Percentiles rank a stretch among this genome's conserved stretches.
phyloP scores from a whole-genome alignment of 306 rosid species.

The Vigna angularis region DNA sequence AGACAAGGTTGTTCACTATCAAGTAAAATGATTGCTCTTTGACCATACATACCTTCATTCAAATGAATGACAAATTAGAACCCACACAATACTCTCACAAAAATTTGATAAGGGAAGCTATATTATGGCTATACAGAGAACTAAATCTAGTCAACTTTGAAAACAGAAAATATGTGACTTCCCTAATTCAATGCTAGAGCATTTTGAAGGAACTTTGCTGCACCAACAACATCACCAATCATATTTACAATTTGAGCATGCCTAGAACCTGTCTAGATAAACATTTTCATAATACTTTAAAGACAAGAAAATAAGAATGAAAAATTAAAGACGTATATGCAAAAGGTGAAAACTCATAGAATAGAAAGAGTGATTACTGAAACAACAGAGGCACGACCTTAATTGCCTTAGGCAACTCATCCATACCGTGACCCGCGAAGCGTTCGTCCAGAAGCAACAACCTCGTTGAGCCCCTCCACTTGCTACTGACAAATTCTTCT shows the following conservation, averaged over 20 bases:
- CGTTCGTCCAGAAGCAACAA: constrained; percentile 80
- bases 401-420: constrained; percentile 80
- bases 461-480: constrained; percentile 88
- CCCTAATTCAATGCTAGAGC: background rate
- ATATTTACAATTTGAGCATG: background rate
- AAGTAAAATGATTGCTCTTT: background rate
- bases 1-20: background rate
- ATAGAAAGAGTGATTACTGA: constrained; percentile 38
- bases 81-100: background rate
- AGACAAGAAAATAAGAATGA: too few relatives aligned
- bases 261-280: too few relatives aligned
- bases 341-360: constrained; percentile 52
- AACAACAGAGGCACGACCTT: constrained; percentile 76
- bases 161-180: background rate
- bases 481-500: constrained; percentile 59
- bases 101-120: background rate
- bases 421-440: constrained; percentile 49
- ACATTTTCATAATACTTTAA: too few relatives aligned
- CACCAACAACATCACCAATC: background rate
- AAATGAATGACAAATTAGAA: background rate
- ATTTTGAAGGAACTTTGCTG: background rate
- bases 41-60: background rate
- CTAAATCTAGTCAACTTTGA: background rate
- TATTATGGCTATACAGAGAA: background rate
- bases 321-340: background rate